Evolutionary conservation across 2,329 filamentous ascomycete genomes (phyloP).

Genomic region (Fusarium caatingaense): DNA sequence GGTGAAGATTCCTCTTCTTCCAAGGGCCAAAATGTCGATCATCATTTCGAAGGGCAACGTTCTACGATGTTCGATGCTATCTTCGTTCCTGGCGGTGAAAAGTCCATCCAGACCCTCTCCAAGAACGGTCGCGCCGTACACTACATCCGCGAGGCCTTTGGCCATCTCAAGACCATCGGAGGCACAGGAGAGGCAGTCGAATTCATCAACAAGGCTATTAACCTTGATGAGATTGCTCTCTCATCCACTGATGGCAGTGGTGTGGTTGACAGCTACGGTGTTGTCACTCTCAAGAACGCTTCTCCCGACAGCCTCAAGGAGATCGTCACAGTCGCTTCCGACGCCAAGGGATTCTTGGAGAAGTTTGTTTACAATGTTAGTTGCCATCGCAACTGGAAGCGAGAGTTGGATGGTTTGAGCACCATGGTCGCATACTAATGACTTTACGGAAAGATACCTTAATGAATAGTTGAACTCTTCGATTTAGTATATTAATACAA

Average conservation of each 20-base stretch:
- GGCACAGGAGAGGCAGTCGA: constrained; percentile 78
- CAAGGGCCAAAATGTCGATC: no score
- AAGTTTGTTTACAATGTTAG: constrained; percentile 77
- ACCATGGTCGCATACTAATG: constrained; percentile 75
- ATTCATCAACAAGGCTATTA: constrained; percentile 65
- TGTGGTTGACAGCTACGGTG: constrained; percentile 76
- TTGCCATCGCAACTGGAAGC: constrained; percentile 77
- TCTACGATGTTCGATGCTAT: constrained; percentile 85
- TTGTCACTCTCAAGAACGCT: constrained; percentile 72
- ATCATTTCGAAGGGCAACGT: constrained; percentile 83
- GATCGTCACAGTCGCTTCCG: constrained; percentile 71
- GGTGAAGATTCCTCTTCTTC: constrained; percentile 64
- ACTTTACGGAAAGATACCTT: constrained; percentile 16
- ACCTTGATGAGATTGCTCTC: constrained; percentile 55
- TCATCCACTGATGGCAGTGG: constrained; percentile 55
- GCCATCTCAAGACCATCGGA: constrained; percentile 82
- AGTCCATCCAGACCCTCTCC: constrained; percentile 70
- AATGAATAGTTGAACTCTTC: neutral
- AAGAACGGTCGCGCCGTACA: constrained; percentile 79
- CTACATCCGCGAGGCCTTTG: constrained; percentile 84
- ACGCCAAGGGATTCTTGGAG: constrained; percentile 75
- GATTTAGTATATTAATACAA: neutral
- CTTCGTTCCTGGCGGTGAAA: constrained; percentile 78
- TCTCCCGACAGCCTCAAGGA: constrained; percentile 70
- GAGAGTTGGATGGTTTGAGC: constrained; percentile 78